These are phyloP conservation scores for Colletotrichum falcatum DNA, from an alignment of 2,329 filamentous ascomycete species.

Conservation along the genomic window DNA sequence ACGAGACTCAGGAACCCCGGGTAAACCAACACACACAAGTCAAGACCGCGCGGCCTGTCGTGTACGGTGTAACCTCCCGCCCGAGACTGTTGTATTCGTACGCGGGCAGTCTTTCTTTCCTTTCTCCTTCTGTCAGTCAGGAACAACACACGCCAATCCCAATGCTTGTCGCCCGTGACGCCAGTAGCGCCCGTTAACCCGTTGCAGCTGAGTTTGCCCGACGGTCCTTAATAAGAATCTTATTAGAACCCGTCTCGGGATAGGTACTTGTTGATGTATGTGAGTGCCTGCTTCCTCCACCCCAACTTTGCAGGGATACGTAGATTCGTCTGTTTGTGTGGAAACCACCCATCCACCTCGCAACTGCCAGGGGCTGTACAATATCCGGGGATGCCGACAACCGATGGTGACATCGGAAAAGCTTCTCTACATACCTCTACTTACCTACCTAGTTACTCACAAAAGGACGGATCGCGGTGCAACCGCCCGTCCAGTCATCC, in stretches of 20 bases:
- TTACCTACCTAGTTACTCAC: not conserved
- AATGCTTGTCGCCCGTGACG: not conserved
- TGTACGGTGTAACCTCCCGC: not conserved
- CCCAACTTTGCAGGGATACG: not conserved
- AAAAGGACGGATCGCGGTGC: not conserved
- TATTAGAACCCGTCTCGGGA: constrained; percentile 1
- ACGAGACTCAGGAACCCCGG: not conserved
- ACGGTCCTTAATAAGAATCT: not conserved
- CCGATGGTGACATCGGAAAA: not conserved
- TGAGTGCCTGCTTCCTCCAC: too few species aligned
- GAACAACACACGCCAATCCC: not conserved
- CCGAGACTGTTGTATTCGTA: not conserved
- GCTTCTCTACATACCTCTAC: not conserved
- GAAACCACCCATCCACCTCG: not conserved
- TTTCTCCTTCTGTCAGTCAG: not conserved
- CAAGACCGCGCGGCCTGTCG: not conserved
- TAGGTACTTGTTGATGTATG: not conserved
- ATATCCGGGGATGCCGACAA: not conserved
- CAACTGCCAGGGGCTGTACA: not conserved
- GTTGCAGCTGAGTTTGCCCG: not conserved
- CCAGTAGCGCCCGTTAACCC: not conserved
- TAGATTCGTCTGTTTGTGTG: not conserved
- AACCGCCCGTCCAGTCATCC: not conserved
- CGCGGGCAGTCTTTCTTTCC: not conserved
- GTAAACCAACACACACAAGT: constrained; percentile 1